These are phyloP conservation scores for Aspergillus felis DNA, from an alignment of 2,329 filamentous ascomycete genomes.

Conservation along the genomic window DNA sequence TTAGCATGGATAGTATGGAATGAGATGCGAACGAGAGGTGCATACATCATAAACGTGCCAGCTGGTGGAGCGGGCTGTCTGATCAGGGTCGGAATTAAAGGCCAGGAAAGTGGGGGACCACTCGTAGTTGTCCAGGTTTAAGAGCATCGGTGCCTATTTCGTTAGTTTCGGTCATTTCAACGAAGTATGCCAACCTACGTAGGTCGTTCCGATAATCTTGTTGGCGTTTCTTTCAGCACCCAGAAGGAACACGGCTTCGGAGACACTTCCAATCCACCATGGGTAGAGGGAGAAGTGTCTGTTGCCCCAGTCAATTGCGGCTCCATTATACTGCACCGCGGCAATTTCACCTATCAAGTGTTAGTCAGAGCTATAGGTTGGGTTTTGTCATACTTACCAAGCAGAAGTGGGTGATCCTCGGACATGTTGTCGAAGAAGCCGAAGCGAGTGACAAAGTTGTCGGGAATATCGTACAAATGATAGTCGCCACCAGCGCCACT, in stretches of 20 bases:
- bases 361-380: background rate
- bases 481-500: conserved; percentile 33
- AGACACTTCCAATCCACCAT: conserved; percentile 59
- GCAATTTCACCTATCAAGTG: conserved; percentile 23
- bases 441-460: conserved; percentile 50
- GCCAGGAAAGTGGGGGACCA: conserved; percentile 29
- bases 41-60: conserved; percentile 29
- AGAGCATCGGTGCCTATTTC: conserved; percentile 24
- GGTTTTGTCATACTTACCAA: conserved; percentile 14
- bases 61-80: conserved; percentile 28
- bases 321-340: conserved; percentile 36
- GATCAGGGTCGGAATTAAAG: conserved; percentile 26
- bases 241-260: conserved; percentile 62
- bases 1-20: conserved; percentile 26
- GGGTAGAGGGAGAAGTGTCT: conserved; percentile 45
- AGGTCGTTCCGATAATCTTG: conserved; percentile 26
- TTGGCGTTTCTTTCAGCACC: conserved; percentile 59
- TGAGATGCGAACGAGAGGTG: conserved; percentile 7
- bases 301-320: conserved; percentile 45
- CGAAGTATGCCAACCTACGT: conserved; percentile 12
- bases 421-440: conserved; percentile 50
- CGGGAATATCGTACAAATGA: conserved; percentile 51
- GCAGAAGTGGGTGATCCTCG: conserved; percentile 20
- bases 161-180: background rate
- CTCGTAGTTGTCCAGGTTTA: conserved; percentile 25